Evolutionary conservation across 768 basidiomycete genomes (phyloP).

Genomic region (Butyriboletus loyo): DNA sequence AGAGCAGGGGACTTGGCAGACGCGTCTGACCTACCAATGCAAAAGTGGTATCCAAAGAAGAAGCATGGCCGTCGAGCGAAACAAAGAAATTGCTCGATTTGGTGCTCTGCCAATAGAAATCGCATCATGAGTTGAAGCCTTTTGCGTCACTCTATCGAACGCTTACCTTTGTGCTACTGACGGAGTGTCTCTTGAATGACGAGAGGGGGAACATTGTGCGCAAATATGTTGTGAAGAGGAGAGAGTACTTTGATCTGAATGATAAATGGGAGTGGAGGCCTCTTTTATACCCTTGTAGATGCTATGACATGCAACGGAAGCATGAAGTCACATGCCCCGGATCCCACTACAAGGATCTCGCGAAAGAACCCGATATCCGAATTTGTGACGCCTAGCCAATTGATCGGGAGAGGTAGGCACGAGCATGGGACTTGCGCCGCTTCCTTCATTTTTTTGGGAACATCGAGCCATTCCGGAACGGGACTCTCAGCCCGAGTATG

Average conservation of each 20-base stretch:
- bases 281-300: no score
- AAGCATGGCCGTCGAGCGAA: constrained; percentile 12
- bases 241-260: not conserved
- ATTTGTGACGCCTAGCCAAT: not conserved
- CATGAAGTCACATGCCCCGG: constrained; percentile 7
- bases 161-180: constrained; percentile 20
- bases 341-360: constrained; percentile 17
- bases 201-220: constrained; percentile 16
- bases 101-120: constrained; percentile 11
- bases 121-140: not conserved
- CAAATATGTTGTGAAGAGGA: not conserved
- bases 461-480: not conserved
- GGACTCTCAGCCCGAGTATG: not conserved
- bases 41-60: constrained; percentile 21
- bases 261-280: not conserved
- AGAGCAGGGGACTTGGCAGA: not conserved
- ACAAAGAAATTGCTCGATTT: constrained; percentile 17
- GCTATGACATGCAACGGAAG: not conserved
- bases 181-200: constrained; percentile 23
- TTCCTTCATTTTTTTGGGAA: no score
- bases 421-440: not conserved
- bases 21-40: constrained; percentile 16
- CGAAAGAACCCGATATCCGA: not conserved
- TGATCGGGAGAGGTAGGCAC: not conserved
- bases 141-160: not conserved